Conservation (phyloP, 2,329 filamentous ascomycete genomes). For the Plenodomus tracheiphilus region DNA sequence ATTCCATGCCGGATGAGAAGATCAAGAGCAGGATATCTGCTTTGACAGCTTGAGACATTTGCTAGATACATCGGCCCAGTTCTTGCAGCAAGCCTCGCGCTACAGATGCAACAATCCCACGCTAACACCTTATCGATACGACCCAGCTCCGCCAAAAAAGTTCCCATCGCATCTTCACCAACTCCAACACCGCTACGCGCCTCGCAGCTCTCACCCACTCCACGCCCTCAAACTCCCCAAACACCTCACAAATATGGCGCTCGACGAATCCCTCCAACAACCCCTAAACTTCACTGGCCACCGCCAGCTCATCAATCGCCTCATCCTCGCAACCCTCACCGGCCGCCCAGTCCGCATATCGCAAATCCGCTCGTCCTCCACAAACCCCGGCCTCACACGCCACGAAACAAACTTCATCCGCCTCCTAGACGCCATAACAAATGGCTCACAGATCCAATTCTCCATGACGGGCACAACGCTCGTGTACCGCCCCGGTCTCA, state of each 20-base stretch:
- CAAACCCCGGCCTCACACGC: slow-evolving; percentile 83
- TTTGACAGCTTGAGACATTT: too few relatives aligned
- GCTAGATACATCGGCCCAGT: too few relatives aligned
- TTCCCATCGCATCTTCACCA: slow-evolving; percentile 13
- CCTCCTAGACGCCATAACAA: slow-evolving; percentile 91
- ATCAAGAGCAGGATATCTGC: too few relatives aligned
- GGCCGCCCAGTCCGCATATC: slow-evolving; percentile 89
- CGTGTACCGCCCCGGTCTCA: slow-evolving; percentile 87
- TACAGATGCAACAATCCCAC: too few relatives aligned
- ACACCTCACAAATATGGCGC: slow-evolving; percentile 26
- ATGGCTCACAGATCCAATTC: slow-evolving; percentile 92
- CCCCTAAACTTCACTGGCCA: slow-evolving; percentile 80
- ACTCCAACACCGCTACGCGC: neutral
- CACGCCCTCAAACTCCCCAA: neutral
- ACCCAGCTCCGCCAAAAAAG: slow-evolving; percentile 17
- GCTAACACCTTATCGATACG: slow-evolving; percentile 2
- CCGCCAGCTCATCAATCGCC: slow-evolving; percentile 77
- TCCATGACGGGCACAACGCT: slow-evolving; percentile 94
- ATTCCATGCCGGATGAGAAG: too few relatives aligned
- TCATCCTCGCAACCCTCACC: slow-evolving; percentile 88
- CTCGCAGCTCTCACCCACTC: neutral
- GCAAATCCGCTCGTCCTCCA: slow-evolving; percentile 86
- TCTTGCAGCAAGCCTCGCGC: too few relatives aligned
- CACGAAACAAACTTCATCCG: slow-evolving; percentile 96
- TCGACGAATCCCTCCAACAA: slow-evolving; percentile 46